Evolutionary conservation across 805 yeast species (phyloP), one percentile per base, ranked within the genome.

Genomic region (Candida ponderosae): DNA sequence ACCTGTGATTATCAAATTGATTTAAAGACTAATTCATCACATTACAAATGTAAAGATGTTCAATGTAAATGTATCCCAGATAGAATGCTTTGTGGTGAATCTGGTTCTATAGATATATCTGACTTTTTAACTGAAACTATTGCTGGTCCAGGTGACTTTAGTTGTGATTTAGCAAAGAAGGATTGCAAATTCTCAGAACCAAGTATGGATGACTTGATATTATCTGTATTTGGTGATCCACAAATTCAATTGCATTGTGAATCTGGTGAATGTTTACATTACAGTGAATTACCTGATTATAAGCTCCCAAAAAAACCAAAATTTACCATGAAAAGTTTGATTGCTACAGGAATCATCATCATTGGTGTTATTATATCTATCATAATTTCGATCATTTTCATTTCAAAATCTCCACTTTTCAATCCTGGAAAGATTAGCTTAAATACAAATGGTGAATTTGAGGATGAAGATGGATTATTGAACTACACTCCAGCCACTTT

Each of bases 171-270:
- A 18, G 57, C 62, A 6, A 56, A 71, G 14, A 74, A 68, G 31
- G 60, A 67, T 33, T 93, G 98, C 63, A 68, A 68, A 33, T 93
- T 93, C 52, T 80, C 90, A 3, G 98, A 93, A 55, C 97, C 98
- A 32, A 80, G 93, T 38, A 90, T 93, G 97, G 85, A 93, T 61
- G 94, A 85, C 46, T 70, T 93, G 51, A 93, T 93, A 40, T 69
- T 77, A 40, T 78, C 86, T 7, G 95, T 93, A 3, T 93, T 93
- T 62, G 98, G 98, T n/a, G 98, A 93, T 55, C 85, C 90, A 1
- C 72, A 77, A 47, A 93, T 93, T 52, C 81, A 89, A 2, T 65
- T 93, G 38, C 68, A 73, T 32, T 93, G 98, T 62, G 62, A 65
- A 8, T 77, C 95, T 2, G 90, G 96, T 34, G 98, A 93, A 56